Conservation (phyloP, 768 basidiomycete genomes). For the Boletus barrowsii region DNA sequence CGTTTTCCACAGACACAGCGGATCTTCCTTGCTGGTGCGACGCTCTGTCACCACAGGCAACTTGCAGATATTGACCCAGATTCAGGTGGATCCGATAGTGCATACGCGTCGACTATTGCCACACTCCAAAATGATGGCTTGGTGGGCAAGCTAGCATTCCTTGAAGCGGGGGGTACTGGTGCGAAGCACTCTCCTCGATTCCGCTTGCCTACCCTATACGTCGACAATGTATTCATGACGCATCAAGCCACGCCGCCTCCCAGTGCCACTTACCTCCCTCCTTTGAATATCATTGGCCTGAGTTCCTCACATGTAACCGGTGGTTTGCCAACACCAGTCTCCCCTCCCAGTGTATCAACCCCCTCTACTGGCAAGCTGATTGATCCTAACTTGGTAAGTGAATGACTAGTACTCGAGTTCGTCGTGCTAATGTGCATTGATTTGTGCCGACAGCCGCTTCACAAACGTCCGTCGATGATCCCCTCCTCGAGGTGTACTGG, state of each 20-base stretch:
- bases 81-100: conserved; percentile 54
- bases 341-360: conserved; percentile 41
- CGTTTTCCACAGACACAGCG: conserved; percentile 73
- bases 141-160: conserved; percentile 60
- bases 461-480: conserved; percentile 58
- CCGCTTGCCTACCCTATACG: conserved; percentile 49
- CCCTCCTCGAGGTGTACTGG: background rate
- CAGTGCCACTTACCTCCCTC: conserved; percentile 39
- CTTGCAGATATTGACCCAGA: background rate
- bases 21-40: conserved; percentile 68
- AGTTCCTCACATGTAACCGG: conserved; percentile 48
- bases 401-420: background rate
- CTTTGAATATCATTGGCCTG: conserved; percentile 42
- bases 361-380: conserved; percentile 37
- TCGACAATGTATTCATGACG: conserved; percentile 50
- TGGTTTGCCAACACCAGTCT: conserved; percentile 67
- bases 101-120: conserved; percentile 56
- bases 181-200: conserved; percentile 45
- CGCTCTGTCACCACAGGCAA: background rate
- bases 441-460: conserved; percentile 52
- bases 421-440: conserved; percentile 7
- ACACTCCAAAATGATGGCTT: conserved; percentile 59
- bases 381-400: conserved; percentile 62
- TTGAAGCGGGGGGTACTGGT: conserved; percentile 47
- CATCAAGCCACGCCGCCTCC: conserved; percentile 23